Conservation (phyloP, 495 filamentous ascomycete genomes). For the Aspergillus kassunensis region DNA sequence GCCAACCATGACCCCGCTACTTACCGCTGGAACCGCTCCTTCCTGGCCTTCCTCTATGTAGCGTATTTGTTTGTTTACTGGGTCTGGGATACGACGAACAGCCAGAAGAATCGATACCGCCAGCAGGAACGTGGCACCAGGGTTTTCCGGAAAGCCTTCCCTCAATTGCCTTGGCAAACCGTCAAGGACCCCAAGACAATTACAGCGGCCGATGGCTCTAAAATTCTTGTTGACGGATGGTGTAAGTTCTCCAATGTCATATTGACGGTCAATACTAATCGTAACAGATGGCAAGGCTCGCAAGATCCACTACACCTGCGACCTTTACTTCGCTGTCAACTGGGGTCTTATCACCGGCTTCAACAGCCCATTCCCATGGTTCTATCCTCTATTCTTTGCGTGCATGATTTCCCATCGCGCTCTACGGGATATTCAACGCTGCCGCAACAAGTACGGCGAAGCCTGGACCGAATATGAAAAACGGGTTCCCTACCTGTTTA, state of each 20-base stretch:
- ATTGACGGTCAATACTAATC: conserved; percentile 1
- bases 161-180: conserved; percentile 87
- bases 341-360: conserved; percentile 67
- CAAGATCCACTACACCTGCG: conserved; percentile 94
- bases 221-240: conserved; percentile 87
- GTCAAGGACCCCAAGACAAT: conserved; percentile 86
- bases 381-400: conserved; percentile 88
- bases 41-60: conserved; percentile 61
- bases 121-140: conserved; percentile 72
- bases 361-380: conserved; percentile 90
- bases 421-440: conserved; percentile 77
- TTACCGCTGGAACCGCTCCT: conserved; percentile 72
- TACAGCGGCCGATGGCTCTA: conserved; percentile 69
- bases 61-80: conserved; percentile 85
- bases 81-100: conserved; percentile 87
- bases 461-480: conserved; percentile 88
- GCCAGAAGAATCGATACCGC: conserved; percentile 94
- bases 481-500: conserved; percentile 88
- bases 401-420: conserved; percentile 91
- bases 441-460: conserved; percentile 84
- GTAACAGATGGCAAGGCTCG: conserved; percentile 68
- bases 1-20: conserved; percentile 79
- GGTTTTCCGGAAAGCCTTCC: conserved; percentile 75
- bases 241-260: conserved; percentile 44
- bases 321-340: conserved; percentile 68